Evolutionary conservation across 176 grass and related monocot genomes (phyloP), one percentile per base, ranked within the genome.

Genomic region (Paspalum vaginatum): DNA sequence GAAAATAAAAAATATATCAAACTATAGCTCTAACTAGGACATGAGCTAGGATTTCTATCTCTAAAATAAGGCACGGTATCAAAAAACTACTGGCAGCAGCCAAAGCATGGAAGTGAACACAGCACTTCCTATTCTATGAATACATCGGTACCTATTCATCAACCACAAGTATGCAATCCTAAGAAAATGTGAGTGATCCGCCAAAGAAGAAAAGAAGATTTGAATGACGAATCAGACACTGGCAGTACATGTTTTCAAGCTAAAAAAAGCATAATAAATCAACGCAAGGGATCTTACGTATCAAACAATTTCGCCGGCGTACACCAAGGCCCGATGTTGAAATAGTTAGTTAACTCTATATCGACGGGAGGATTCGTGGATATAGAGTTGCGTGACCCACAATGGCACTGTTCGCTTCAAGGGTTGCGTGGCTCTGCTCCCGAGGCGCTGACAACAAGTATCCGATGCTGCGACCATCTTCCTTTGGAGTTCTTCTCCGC

Each of bases 281-380:
- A 84, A 70, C 77, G 60, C 18, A 52, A 48, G 48, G 84, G 47
- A 46, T 12, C 97, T 99, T 93, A 99, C 93, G 81, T 84, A 39
- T 95, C 91, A 74, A 96, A 99, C 51, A 99, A 81, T 78, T 99
- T 99, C 70, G 84, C 90, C 5, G 91, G 82, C 49, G 91, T 99
- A 93, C 93, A 99, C 97, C 97, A 99, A 68, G 95, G 91, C 0
- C 97, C 97, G 0, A 93, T 93, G 71, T 99, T 99, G 89, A 99
- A 99, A 43, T n/a, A n/a, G n/a, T n/a, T n/a, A n/a, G n/a, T n/a
- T n/a, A n/a, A n/a, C n/a, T n/a, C n/a, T n/a, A n/a, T n/a, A n/a
- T n/a, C n/a, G n/a, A n/a, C n/a, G n/a, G n/a, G n/a, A n/a, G n/a
- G n/a, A n/a, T n/a, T n/a, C n/a, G n/a, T n/a, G n/a, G n/a, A n/a